Evolutionary conservation across 108 stramenopile species (phyloP), one percentile per base, ranked within the genome.

Genomic region (Bacterosira constricta): DNA sequence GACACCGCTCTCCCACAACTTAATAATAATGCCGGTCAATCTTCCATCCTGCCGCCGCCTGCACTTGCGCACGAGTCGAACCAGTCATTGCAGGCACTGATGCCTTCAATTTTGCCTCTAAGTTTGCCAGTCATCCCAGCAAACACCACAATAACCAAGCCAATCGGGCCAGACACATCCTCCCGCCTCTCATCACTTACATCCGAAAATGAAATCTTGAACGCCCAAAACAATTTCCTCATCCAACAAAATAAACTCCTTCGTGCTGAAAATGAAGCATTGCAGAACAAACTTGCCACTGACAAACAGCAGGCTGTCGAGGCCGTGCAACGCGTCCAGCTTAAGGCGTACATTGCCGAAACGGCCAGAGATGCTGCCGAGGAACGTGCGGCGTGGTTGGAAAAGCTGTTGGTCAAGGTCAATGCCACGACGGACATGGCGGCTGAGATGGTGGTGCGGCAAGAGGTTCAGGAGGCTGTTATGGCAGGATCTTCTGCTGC

Each of bases 271-370:
- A 65, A 69, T 18, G 76, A 60, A 36, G 18, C 35, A 54, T 44
- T 77, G 38, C 68, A 46, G n/a, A 31, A 31, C 29, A 20, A 63
- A 58, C 34, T 69, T 21, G 53, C 63, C 3, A 20, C 45, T 0
- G 63, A 52, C 1, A 47, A 55, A 42, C 68, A 68, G 21, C 44
- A 63, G 41, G 31, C 53, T 1, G 54, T 66, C n/a, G 76, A 77
- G 44, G 69, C 76, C 6, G 53, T 77, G 4, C 76, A 77, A 51
- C 63, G 67, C 4, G 76, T 77, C 15, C 76, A 77, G 45, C 69
- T 77, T 12, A 77, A 77, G 45, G 68, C 76, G 0, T 77, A 69
- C 63, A 77, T 77, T 29, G 67, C 68, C 17, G 76, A 77, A 41
- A 77, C 76, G n/a, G 68, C 76, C 23, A 46, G 60, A 10, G 63